These are phyloP conservation scores for Ilyonectria robusta DNA, from an alignment of 2,329 filamentous ascomycete species.

Conservation along the genomic window DNA sequence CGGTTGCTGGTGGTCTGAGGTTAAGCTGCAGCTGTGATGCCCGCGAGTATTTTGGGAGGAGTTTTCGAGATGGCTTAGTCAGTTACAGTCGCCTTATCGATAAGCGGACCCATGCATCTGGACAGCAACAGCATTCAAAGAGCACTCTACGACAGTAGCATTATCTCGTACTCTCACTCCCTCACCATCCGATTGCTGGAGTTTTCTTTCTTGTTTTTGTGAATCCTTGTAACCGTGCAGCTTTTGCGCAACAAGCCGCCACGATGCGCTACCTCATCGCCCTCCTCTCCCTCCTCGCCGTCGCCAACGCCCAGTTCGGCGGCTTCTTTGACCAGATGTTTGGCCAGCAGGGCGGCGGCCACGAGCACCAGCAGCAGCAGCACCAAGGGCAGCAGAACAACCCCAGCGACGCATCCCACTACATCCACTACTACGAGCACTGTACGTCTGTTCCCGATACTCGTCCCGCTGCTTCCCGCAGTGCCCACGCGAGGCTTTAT, in stretches of 20 bases:
- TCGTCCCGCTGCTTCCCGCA: not conserved
- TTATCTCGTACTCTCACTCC: constrained; percentile 12
- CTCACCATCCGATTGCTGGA: constrained; percentile 2
- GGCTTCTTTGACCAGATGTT: constrained; percentile 99
- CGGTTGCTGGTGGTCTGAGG: constrained; percentile 53
- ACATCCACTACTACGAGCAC: constrained; percentile 78
- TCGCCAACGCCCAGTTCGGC: constrained; percentile 85
- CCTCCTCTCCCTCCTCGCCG: constrained; percentile 72
- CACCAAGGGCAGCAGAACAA: constrained; percentile 81
- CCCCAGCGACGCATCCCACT: constrained; percentile 86
- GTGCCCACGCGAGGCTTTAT: not conserved
- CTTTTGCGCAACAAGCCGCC: constrained; percentile 19
- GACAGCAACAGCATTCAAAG: constrained; percentile 38
- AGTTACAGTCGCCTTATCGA: constrained; percentile 44
- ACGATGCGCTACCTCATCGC: constrained; percentile 56
- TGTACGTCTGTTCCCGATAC: constrained; percentile 61
- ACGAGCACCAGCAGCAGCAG: constrained; percentile 63
- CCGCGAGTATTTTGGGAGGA: constrained; percentile 40
- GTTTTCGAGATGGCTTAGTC: constrained; percentile 50
- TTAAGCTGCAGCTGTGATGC: constrained; percentile 40
- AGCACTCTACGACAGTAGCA: not conserved
- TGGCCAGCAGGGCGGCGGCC: constrained; percentile 65
- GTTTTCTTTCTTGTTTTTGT: constrained; percentile 8
- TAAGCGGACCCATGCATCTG: constrained; percentile 42
- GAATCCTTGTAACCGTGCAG: not conserved